These are phyloP conservation scores for Phaeosphaeria sp. DNA, from an alignment of 2,329 filamentous ascomycete species.

Conservation along the genomic window DNA sequence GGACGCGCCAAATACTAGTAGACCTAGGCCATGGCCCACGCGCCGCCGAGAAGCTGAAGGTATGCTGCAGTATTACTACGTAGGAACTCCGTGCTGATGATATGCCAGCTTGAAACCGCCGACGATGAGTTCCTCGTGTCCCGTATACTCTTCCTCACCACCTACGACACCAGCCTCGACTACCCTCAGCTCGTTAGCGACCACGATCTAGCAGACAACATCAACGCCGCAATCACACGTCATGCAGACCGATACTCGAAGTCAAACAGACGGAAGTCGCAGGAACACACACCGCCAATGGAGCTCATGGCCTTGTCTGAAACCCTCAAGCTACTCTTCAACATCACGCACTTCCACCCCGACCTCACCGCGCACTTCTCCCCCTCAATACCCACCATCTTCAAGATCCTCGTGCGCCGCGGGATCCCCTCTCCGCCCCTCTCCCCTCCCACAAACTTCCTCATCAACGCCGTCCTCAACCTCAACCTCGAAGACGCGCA, in stretches of 20 bases:
- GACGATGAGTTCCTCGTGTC: constrained; percentile 88
- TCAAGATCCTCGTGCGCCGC: constrained; percentile 71
- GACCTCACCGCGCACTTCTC: constrained; percentile 69
- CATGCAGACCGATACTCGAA: constrained; percentile 63
- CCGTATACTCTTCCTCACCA: constrained; percentile 80
- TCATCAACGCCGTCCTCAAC: constrained; percentile 84
- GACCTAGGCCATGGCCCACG: constrained; percentile 72
- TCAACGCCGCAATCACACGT: constrained; percentile 72
- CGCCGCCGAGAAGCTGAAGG: constrained; percentile 73
- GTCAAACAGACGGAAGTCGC: constrained; percentile 25
- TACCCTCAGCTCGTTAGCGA: constrained; percentile 70
- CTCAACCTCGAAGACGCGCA: constrained; percentile 69
- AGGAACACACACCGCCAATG: constrained; percentile 61
- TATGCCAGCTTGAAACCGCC: constrained; percentile 65
- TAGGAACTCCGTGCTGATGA: constrained; percentile 6
- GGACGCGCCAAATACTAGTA: constrained; percentile 75
- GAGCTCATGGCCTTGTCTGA: constrained; percentile 82
- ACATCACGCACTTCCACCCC: constrained; percentile 78
- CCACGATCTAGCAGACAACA: constrained; percentile 70
- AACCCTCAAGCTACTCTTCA: constrained; percentile 87
- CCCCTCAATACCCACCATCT: constrained; percentile 71
- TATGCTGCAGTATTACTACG: constrained; percentile 17
- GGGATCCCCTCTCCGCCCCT: constrained; percentile 70
- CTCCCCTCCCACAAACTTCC: constrained; percentile 71
- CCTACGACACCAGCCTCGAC: constrained; percentile 76